These are phyloP conservation scores for Wickerhamiella shivajii DNA, from an alignment of 805 yeast species.

Conservation along the genomic window DNA sequence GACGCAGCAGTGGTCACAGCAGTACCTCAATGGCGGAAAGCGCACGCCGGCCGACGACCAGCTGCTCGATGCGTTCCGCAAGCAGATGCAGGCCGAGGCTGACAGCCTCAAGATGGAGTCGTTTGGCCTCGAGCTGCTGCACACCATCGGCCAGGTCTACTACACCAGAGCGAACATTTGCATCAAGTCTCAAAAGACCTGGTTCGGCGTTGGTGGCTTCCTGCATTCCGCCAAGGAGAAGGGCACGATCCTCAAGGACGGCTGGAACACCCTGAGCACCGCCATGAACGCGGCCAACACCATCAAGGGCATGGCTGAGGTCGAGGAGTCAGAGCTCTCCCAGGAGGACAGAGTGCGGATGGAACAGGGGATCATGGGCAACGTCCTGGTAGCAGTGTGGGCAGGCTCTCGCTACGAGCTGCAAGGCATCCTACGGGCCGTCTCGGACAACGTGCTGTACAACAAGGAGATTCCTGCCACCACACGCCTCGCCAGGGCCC, in stretches of 20 bases:
- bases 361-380: slow-evolving; percentile 74
- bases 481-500: slow-evolving; percentile 61
- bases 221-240: slow-evolving; percentile 71
- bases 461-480: slow-evolving; percentile 49
- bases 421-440: slow-evolving; percentile 61
- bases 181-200: slow-evolving; percentile 51
- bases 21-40: slow-evolving; percentile 43
- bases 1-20: slow-evolving; percentile 45
- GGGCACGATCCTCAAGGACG: slow-evolving; percentile 68
- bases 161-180: slow-evolving; percentile 58
- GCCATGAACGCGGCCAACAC: slow-evolving; percentile 80
- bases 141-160: slow-evolving; percentile 68
- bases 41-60: slow-evolving; percentile 43
- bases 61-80: slow-evolving; percentile 46
- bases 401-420: slow-evolving; percentile 81
- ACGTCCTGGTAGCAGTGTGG: slow-evolving; percentile 90
- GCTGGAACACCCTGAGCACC: slow-evolving; percentile 64
- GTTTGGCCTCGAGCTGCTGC: slow-evolving; percentile 77
- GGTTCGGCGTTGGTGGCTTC: slow-evolving; percentile 77
- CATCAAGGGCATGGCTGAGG: slow-evolving; percentile 57
- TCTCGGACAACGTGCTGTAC: slow-evolving; percentile 60
- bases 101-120: slow-evolving; percentile 87
- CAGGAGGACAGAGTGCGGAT: slow-evolving; percentile 57
- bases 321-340: slow-evolving; percentile 46
- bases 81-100: slow-evolving; percentile 64